phyloP scores from a whole-genome alignment of 2,329 filamentous ascomycete species.

The Apiospora pterosperma region DNA sequence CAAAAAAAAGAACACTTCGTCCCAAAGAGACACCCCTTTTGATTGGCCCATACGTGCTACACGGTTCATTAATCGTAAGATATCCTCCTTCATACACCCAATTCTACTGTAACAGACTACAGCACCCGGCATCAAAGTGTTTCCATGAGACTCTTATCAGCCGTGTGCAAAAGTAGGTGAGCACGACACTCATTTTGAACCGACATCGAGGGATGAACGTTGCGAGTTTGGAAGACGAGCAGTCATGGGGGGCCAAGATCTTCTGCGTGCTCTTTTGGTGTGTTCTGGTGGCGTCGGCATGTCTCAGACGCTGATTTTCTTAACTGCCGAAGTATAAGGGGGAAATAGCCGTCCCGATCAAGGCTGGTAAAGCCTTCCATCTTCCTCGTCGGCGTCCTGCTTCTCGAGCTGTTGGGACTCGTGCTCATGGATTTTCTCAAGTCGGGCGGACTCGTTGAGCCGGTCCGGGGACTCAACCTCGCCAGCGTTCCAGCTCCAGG shows the following conservation, averaged over 20 bases:
- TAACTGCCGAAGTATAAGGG: slow-evolving; percentile 12
- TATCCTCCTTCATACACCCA: background rate
- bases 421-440: slow-evolving; percentile 40
- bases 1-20: background rate
- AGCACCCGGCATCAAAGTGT: background rate
- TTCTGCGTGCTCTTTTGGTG: background rate
- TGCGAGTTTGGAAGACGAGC: no score
- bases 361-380: slow-evolving; percentile 26
- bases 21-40: background rate
- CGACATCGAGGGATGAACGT: background rate
- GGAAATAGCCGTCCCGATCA: slow-evolving; percentile 41
- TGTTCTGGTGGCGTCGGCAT: background rate
- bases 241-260: background rate
- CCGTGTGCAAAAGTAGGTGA: background rate
- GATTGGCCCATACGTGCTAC: background rate
- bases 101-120: background rate
- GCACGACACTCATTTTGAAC: background rate
- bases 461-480: slow-evolving; percentile 21
- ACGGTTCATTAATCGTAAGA: background rate
- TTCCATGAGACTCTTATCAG: no score
- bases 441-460: slow-evolving; percentile 17
- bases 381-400: slow-evolving; percentile 40
- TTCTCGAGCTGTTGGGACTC: slow-evolving; percentile 27
- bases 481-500: slow-evolving; percentile 10
- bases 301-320: background rate